Base-by-base conservation (phyloP, 768 basidiomycete genomes). In the Phaeolepiota aurea region DNA sequence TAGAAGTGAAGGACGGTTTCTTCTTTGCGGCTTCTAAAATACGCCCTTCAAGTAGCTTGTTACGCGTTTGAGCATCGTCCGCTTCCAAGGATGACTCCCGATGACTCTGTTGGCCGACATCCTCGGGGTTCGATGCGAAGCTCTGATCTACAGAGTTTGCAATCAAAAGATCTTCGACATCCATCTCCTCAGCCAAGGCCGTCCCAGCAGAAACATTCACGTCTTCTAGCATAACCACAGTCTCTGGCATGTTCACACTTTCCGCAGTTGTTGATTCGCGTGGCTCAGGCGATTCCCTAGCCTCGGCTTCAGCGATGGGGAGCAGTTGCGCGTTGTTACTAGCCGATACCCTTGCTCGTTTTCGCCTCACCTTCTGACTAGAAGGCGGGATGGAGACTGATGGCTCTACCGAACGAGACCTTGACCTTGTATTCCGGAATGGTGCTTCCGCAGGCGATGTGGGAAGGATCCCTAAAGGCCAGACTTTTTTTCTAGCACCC, bases 361-460 rank as follows among this genome's bases (percentile, higher is more conserved):
- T 30, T 14, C 13, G 3, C 14, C 38, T 23, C 10, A 25, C 25
- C 31, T 15, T 12, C 32, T 40, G 43, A n/a, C 37, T 39, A 42
- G 43, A 37, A 33, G 44, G 48, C 22, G 23, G 20, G n/a, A n/a
- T n/a, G n/a, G n/a, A n/a, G 2, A 20, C 33, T 25, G 46, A 23
- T 23, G 60, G 59, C 32, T 62, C 58, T 12, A 62, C 53, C 7
- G 60, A 59, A 16, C 52, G 56, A 19, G 63, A 61, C 13, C 58
- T 44, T 0, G 61, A 57, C 15, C 66, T 54, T 2, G 63, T 63
- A 44, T 62, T 62, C 25, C 52, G 50, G 45, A 55, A 61, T 7
- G 64, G 60, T 35, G 50, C 48, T 12, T 41, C 40, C 40, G 40
- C 18, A 7, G 25, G 25, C 7, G 25, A 28, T n/a, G 7, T 7